Evolutionary conservation across 441 rosid species (phyloP).

Genomic region (Euphorbia schlechtendalii): DNA sequence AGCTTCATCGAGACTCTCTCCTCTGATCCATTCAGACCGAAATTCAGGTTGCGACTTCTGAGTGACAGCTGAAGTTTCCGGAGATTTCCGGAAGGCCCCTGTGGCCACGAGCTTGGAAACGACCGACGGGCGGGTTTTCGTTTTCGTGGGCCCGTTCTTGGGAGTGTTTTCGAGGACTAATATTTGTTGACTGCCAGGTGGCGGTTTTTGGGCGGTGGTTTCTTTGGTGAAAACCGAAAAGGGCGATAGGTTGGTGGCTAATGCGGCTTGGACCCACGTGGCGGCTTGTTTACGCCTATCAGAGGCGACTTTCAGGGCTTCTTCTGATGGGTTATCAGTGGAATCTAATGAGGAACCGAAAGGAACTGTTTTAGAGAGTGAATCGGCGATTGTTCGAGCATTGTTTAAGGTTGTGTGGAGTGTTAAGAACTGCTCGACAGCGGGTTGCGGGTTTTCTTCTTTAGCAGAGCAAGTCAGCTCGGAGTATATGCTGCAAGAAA

Average conservation of each 20-base stretch:
- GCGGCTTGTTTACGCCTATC: conserved; percentile 66
- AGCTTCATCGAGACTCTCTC: conserved; percentile 60
- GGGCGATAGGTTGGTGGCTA: conserved; percentile 68
- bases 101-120: conserved; percentile 72
- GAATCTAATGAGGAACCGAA: conserved; percentile 42
- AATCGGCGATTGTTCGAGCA: conserved; percentile 44
- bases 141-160: conserved; percentile 41
- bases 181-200: conserved; percentile 35
- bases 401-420: conserved; percentile 58
- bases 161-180: conserved; percentile 53
- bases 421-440: conserved; percentile 79
- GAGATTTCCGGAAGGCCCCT: conserved; percentile 53
- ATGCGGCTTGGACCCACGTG: conserved; percentile 88
- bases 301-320: conserved; percentile 47
- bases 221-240: conserved; percentile 64
- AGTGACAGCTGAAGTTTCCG: conserved; percentile 34
- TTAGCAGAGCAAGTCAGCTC: conserved; percentile 64
- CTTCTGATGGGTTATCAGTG: conserved; percentile 53
- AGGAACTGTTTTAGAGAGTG: conserved; percentile 45
- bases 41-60: conserved; percentile 48
- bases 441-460: conserved; percentile 82
- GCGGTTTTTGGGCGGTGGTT: conserved; percentile 29
- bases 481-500: conserved; percentile 55
- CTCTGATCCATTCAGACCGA: conserved; percentile 64
- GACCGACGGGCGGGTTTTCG: conserved; percentile 40